Percentiles rank a stretch among this genome's conserved stretches.
Evolutionary conservation across 2,329 filamentous ascomycete species (phyloP).

Genomic region (Cyphellophora attinorum): DNA sequence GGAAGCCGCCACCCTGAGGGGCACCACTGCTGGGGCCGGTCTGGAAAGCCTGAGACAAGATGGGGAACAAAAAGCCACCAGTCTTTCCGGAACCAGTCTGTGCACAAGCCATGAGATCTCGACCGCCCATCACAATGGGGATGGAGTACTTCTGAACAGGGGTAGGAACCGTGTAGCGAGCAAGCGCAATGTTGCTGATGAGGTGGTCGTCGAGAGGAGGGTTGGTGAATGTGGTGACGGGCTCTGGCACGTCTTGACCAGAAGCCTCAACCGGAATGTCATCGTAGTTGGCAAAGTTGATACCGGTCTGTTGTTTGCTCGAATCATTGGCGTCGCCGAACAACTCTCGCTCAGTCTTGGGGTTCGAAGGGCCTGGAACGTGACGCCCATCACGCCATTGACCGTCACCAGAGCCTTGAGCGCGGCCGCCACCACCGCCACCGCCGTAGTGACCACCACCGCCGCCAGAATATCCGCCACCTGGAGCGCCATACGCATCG

Average conservation of each 20-base stretch:
- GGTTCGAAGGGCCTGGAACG: constrained; percentile 77
- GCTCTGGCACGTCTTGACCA: constrained; percentile 84
- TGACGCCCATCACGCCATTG: constrained; percentile 97
- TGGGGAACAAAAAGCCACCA: constrained; percentile 98
- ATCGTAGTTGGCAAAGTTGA: constrained; percentile 99
- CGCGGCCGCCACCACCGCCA: constrained; percentile 44
- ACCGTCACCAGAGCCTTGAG: constrained; percentile 84
- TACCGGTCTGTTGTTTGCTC: constrained; percentile 90
- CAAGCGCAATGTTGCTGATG: constrained; percentile 83
- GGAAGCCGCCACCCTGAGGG: constrained; percentile 62
- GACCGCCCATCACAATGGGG: constrained; percentile 94
- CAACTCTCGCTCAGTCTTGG: constrained; percentile 85
- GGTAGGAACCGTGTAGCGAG: constrained; percentile 90
- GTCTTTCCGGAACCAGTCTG: constrained; percentile 99
- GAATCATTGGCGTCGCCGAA: constrained; percentile 88
- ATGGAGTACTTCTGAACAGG: constrained; percentile 99
- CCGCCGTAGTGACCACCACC: constrained; percentile 25
- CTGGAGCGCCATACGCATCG: constrained; percentile 52
- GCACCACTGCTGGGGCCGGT: constrained; percentile 70
- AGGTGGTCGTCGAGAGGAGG: constrained; percentile 93
- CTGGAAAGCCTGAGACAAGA: constrained; percentile 93
- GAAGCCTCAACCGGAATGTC: constrained; percentile 98
- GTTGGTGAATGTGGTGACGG: constrained; percentile 82
- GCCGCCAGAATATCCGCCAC: constrained; percentile 41
- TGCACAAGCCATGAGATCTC: constrained; percentile 98